Conservation (phyloP, 2,329 filamentous ascomycete genomes). For the Neofusicoccum laricinum region DNA sequence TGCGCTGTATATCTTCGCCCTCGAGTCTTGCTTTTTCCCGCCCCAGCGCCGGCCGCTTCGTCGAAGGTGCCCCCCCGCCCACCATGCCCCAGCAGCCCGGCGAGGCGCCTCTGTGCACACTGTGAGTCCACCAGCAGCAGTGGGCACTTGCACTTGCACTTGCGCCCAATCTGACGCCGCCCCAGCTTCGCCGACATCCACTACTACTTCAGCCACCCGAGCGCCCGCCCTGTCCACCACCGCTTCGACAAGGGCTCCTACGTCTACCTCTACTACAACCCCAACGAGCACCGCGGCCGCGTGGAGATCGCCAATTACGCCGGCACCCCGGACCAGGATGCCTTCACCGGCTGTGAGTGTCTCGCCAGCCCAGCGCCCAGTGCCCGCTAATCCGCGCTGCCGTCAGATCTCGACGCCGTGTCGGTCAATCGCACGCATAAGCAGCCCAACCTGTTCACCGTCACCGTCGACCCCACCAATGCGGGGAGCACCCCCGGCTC, state of each 20-base stretch:
- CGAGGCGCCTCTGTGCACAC: slow-evolving; percentile 46
- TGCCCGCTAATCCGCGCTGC: neutral
- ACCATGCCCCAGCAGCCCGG: slow-evolving; percentile 48
- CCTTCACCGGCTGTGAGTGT: slow-evolving; percentile 70
- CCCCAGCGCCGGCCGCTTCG: slow-evolving; percentile 9
- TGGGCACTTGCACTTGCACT: no score
- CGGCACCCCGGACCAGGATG: slow-evolving; percentile 73
- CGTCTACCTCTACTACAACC: slow-evolving; percentile 75
- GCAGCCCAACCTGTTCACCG: slow-evolving; percentile 67
- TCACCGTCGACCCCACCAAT: slow-evolving; percentile 55
- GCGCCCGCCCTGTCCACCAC: slow-evolving; percentile 68
- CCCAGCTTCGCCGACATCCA: slow-evolving; percentile 73
- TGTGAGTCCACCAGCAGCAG: slow-evolving; percentile 35
- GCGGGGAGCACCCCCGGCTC: slow-evolving; percentile 35
- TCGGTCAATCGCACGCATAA: slow-evolving; percentile 69
- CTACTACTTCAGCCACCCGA: slow-evolving; percentile 72
- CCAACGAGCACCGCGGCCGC: slow-evolving; percentile 63
- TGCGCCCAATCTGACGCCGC: slow-evolving; percentile 22
- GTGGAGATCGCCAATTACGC: slow-evolving; percentile 74
- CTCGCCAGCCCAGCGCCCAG: neutral
- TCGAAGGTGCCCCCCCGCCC: neutral
- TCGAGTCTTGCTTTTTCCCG: neutral
- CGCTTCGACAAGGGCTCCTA: slow-evolving; percentile 79
- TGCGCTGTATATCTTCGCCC: slow-evolving; percentile 19
- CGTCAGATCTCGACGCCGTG: slow-evolving; percentile 62